Percentiles rank a stretch among this genome's conserved stretches.
These are phyloP conservation scores for Alternaria arbusti DNA, from an alignment of 2,329 filamentous ascomycete genomes.

Conservation along the genomic window DNA sequence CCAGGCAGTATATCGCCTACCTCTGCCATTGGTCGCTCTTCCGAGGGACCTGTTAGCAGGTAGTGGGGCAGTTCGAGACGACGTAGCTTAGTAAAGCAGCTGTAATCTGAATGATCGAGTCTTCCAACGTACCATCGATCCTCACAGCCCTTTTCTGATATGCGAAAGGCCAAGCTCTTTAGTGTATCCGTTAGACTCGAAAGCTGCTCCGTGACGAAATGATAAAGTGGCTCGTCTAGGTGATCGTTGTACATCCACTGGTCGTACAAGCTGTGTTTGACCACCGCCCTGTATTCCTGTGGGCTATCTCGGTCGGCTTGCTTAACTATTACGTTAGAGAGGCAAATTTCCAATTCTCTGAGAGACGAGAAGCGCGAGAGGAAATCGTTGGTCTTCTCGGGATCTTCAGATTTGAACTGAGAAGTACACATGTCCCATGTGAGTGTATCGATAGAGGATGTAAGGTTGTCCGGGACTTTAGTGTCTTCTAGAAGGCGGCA, in stretches of 20 bases:
- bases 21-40: not conserved
- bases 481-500: not conserved
- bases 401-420: not conserved
- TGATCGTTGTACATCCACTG: not conserved
- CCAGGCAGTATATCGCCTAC: not conserved
- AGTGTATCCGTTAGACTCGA: not conserved
- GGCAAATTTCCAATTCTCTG: not conserved
- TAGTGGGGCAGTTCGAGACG: not conserved
- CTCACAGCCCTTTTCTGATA: not conserved
- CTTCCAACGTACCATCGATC: not conserved
- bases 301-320: not conserved
- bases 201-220: not conserved
- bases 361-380: not conserved
- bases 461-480: not conserved
- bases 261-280: not conserved
- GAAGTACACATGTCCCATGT: not conserved
- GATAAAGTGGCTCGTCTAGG: not conserved
- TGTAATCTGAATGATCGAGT: not conserved
- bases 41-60: not conserved
- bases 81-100: not conserved
- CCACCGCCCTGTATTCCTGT: not conserved
- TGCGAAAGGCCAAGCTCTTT: not conserved
- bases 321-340: not conserved
- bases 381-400: not conserved
- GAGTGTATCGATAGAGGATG: not conserved